Base-by-base conservation (phyloP, 495 filamentous ascomycete genomes). In the Parathielavia appendiculata region DNA sequence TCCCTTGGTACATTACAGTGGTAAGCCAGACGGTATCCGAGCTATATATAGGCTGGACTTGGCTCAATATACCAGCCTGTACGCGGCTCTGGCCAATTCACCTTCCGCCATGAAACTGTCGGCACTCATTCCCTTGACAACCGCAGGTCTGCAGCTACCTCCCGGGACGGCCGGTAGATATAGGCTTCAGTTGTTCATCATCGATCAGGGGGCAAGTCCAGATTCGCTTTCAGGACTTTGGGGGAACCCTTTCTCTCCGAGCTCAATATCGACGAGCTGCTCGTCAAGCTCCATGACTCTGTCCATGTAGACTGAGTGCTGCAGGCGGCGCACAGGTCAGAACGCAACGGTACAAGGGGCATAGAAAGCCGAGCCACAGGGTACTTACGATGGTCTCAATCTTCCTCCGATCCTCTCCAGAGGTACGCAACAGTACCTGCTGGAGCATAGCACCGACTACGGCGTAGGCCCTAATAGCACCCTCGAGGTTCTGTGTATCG, bases 401-500 rank as follows among this genome's bases (percentile, higher is more conserved):
- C 71, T 96, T 97, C 56, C 80, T 76, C 67, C 81, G 86, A 68
- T 92, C 87, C 34, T 88, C 85, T 8, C 82, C 86, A 34, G 85
- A 83, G 60, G 88, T 95, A 60, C 88, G 82, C 32, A 81, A 69
- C 83, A 97, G 88, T 17, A 97, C 91, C 61, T 90, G 80, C 63
- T 90, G 85, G 32, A 98, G 74, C 61, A 97, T 73, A 20, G 80
- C 76, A 64, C 93, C 96, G 6, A 92, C 92, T 73, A 97, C 93
- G n/a, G 78, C 79, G 66, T 98, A 98, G 30, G 92, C 91, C 64
- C 89, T 83, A 74, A 92, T 87, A 30, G 93, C 93, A 26, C 91
- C 91, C 69, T 93, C 90, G 63, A 91, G 87, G 69, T 96, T 95
- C 65, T 91, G 87, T 6, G 89, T 90, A 76, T 95, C 93, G 71